A percentile compares a stretch with the other conserved stretches of the same genome.
Evolutionary conservation across 441 rosid species (phyloP).

Genomic region (Gossypium lobatum): DNA sequence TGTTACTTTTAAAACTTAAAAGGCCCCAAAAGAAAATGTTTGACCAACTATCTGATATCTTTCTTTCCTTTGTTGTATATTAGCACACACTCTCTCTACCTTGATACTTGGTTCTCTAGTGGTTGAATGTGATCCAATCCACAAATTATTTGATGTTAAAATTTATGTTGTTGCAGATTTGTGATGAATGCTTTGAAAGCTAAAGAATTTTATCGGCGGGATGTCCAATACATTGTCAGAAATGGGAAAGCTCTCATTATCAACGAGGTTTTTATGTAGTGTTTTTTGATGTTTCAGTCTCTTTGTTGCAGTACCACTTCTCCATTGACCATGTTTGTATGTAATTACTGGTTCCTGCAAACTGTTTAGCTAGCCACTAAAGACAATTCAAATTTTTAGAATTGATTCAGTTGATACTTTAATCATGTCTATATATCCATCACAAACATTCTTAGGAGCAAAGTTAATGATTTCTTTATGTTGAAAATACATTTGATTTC

Average conservation of each 20-base stretch:
- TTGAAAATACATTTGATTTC: background rate
- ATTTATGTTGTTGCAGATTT: slow-evolving; percentile 49
- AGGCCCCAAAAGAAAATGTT: slow-evolving; percentile 3
- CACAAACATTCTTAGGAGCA: background rate
- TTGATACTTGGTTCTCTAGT: background rate
- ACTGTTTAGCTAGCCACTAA: background rate
- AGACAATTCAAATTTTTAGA: background rate
- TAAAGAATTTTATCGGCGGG: slow-evolving; percentile 87
- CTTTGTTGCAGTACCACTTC: slow-evolving; percentile 6
- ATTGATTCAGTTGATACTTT: background rate
- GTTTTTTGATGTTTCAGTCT: background rate
- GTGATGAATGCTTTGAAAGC: slow-evolving; percentile 96
- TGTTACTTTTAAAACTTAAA: background rate
- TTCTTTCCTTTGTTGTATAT: background rate
- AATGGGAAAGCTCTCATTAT: slow-evolving; percentile 89
- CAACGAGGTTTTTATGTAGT: slow-evolving; percentile 57
- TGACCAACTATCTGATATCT: background rate
- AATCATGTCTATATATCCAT: background rate
- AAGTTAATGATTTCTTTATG: background rate
- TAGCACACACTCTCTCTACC: background rate
- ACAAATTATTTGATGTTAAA: background rate
- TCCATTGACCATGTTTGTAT: background rate
- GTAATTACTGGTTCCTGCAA: slow-evolving; percentile 1
- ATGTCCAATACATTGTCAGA: slow-evolving; percentile 91
- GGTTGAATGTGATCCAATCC: slow-evolving; percentile 3